Percentiles rank a stretch among this genome's conserved stretches.
These are phyloP conservation scores for Wickerhamomyces sp. DNA, from an alignment of 1,139 yeast genomes.

Conservation along the genomic window DNA sequence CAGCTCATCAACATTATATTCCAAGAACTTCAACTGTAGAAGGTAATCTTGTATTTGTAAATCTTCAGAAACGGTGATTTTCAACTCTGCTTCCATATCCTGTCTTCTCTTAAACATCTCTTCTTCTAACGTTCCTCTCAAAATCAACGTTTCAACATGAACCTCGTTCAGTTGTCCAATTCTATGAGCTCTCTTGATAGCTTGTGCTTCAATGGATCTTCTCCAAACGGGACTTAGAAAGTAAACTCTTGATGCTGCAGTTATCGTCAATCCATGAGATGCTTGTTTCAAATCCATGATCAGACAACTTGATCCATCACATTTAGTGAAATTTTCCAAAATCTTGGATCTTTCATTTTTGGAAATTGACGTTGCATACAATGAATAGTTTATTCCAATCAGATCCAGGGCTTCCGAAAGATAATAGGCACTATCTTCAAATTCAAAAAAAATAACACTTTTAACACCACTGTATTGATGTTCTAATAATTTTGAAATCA, in stretches of 20 bases:
- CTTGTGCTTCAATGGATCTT: slow-evolving; percentile 64
- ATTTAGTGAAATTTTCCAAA: slow-evolving; percentile 44
- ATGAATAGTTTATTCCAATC: slow-evolving; percentile 52
- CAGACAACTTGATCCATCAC: slow-evolving; percentile 44
- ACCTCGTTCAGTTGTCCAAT: slow-evolving; percentile 59
- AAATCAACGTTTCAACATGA: slow-evolving; percentile 59
- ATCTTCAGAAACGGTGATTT: slow-evolving; percentile 42
- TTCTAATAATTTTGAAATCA: slow-evolving; percentile 48
- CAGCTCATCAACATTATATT: slow-evolving; percentile 7
- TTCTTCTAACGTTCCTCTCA: slow-evolving; percentile 60
- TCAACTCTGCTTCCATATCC: slow-evolving; percentile 18
- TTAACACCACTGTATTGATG: slow-evolving; percentile 42
- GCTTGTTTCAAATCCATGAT: slow-evolving; percentile 67
- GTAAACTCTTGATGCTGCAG: slow-evolving; percentile 63
- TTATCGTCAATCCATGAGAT: slow-evolving; percentile 64
- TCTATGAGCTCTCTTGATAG: slow-evolving; percentile 68
- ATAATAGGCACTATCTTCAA: slow-evolving; percentile 66
- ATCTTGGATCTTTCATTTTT: slow-evolving; percentile 47
- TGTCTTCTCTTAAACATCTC: slow-evolving; percentile 44
- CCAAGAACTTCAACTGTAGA: slow-evolving; percentile 42
- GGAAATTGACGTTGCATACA: slow-evolving; percentile 58
- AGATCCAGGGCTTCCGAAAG: slow-evolving; percentile 60
- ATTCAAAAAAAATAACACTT: slow-evolving; percentile 63
- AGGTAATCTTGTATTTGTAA: slow-evolving; percentile 53
- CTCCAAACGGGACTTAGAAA: slow-evolving; percentile 71